Base-by-base conservation (phyloP, 164 flowering plant species). In the Chimonanthus salicifolius region DNA sequence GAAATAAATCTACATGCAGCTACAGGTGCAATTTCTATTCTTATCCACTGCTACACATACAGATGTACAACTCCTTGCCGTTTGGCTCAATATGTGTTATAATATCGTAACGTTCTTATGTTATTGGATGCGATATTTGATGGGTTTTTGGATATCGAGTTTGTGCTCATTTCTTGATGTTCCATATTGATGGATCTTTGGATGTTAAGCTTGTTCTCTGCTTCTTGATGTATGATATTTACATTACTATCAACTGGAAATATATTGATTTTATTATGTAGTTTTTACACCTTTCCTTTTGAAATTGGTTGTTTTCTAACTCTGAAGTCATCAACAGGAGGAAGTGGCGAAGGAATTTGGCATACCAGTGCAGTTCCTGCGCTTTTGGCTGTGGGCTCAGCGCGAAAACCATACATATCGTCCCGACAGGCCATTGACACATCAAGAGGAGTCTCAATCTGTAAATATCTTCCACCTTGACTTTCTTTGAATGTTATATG, bases 341-440 rank as follows among this genome's bases (percentile, higher is more conserved):
- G 96, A 92, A 73, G 91, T 94, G 69, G 97, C 97, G 4, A 94
- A 92, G 81, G 97, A 92, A 77, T 87, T 92, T 81, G 93, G 96
- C 20, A 76, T 94, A 62, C 98, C 98, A 7, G 92, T 92, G 58
- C 93, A 90, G 77, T 87, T 75, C 79, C 96, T 87, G 81, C 90
- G 98, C 6, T 94, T 86, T 78, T 94, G 98, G 98, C 80, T 88
- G 74, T 94, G 98, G 98, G 98, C 97, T 45, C 92, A 89, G 85
- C 83, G 98, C 63, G 96, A 94, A 80, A 94, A 92, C 82, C 98
- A 92, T 68, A 94, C 97, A 3, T 94, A 92, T 74, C 92, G 98
- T 77, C 98, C 97, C 1, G 90, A 90, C 75, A 83, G 97, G 51
- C 98, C 98, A 16, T 78, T 94, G 86, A 87, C 88, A 1, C 86